phyloP scores from a whole-genome alignment of 1,284 basidiomycete species.

The Boletus sp. region DNA sequence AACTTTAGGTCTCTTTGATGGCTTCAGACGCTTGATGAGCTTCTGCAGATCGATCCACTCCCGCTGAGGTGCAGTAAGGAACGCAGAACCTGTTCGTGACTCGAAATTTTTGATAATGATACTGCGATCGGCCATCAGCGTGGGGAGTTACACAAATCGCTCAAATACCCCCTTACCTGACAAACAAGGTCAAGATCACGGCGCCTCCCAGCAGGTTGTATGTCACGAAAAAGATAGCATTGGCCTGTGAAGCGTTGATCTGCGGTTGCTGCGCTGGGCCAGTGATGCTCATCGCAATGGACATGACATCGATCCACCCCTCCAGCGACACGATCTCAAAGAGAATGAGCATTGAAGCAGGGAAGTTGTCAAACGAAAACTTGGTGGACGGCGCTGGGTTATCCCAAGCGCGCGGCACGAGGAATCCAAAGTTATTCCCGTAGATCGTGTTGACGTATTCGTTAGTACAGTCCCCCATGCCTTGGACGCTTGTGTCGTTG shows the following conservation, averaged over 20 bases:
- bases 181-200: slow-evolving; percentile 85
- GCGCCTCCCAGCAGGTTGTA: slow-evolving; percentile 93
- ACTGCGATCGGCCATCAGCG: slow-evolving; percentile 38
- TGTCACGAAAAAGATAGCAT: slow-evolving; percentile 90
- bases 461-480: slow-evolving; percentile 65
- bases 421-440: slow-evolving; percentile 58
- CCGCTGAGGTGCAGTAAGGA: slow-evolving; percentile 83
- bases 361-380: slow-evolving; percentile 92
- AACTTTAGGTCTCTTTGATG: slow-evolving; percentile 73
- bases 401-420: slow-evolving; percentile 84
- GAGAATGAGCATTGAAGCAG: slow-evolving; percentile 82
- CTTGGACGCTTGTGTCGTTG: slow-evolving; percentile 66
- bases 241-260: slow-evolving; percentile 69
- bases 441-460: slow-evolving; percentile 69
- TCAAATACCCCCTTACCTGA: slow-evolving; percentile 57
- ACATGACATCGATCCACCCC: slow-evolving; percentile 95
- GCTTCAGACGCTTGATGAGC: slow-evolving; percentile 82
- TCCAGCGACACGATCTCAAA: slow-evolving; percentile 97
- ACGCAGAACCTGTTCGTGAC: slow-evolving; percentile 78
- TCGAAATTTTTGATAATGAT: slow-evolving; percentile 96
- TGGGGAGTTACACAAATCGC: background rate
- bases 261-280: slow-evolving; percentile 68
- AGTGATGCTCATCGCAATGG: slow-evolving; percentile 75
- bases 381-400: slow-evolving; percentile 81
- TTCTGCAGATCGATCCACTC: slow-evolving; percentile 96